These are phyloP conservation scores for Hanseniaspora sp. DNA, from an alignment of 1,139 yeast species.

Conservation along the genomic window DNA sequence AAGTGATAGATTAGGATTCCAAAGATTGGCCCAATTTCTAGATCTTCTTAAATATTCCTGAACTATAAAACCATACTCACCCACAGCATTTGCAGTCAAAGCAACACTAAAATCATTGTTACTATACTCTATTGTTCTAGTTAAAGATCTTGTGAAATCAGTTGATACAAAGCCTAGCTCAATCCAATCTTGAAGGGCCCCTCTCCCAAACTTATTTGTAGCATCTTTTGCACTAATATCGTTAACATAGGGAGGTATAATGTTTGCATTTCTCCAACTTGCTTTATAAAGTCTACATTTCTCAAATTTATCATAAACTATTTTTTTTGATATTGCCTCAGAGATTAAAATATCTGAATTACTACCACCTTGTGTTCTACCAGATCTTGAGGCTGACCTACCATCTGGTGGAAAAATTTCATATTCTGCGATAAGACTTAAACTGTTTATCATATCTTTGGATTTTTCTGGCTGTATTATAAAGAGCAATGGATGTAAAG, in stretches of 20 bases:
- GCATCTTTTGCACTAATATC: constrained; percentile 30
- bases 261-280: constrained; percentile 35
- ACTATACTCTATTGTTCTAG: constrained; percentile 35
- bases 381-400: constrained; percentile 34
- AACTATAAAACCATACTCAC: constrained; percentile 23
- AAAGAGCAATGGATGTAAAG: constrained; percentile 31
- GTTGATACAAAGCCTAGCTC: constrained; percentile 30
- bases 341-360: constrained; percentile 36
- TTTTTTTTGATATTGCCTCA: constrained; percentile 32
- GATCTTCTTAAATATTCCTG: constrained; percentile 32
- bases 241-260: constrained; percentile 28
- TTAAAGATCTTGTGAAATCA: constrained; percentile 31
- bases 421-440: constrained; percentile 30
- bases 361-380: constrained; percentile 36
- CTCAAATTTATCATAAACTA: constrained; percentile 29
- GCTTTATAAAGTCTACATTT: constrained; percentile 29
- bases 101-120: constrained; percentile 34
- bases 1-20: constrained; percentile 31
- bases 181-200: constrained; percentile 32
- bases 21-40: constrained; percentile 33
- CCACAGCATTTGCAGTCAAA: constrained; percentile 32
- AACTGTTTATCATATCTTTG: constrained; percentile 30
- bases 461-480: constrained; percentile 29
- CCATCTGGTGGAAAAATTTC: constrained; percentile 37
- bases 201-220: constrained; percentile 30